Percentiles rank a stretch among this genome's conserved stretches.
These are phyloP conservation scores for Cladosporium velox DNA, from an alignment of 2,329 filamentous ascomycete species.

Conservation along the genomic window DNA sequence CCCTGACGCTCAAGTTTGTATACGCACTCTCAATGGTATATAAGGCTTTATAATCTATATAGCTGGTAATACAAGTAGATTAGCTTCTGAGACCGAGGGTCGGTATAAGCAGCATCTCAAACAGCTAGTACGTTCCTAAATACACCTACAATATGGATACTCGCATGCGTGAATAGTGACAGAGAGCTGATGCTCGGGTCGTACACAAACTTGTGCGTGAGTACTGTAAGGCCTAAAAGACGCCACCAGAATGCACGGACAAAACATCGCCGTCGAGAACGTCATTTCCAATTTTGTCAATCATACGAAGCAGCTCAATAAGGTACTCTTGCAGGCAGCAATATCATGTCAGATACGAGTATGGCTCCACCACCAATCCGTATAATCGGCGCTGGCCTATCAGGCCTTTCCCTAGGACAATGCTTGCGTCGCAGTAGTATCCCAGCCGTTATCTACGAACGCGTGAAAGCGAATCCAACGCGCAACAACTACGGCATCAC, in stretches of 20 bases:
- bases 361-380: conserved; percentile 40
- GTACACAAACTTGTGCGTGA: too few species aligned
- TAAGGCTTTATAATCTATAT: too few species aligned
- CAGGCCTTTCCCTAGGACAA: conserved; percentile 45
- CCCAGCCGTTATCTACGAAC: conserved; percentile 39
- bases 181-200: too few species aligned
- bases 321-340: neutral
- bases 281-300: neutral
- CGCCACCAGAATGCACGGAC: neutral
- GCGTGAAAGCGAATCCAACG: conserved; percentile 28
- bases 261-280: neutral
- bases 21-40: too few species aligned
- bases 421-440: conserved; percentile 40
- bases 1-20: too few species aligned
- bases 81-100: too few species aligned
- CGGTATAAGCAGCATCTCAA: too few species aligned
- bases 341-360: conserved; percentile 58
- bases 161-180: too few species aligned
- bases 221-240: neutral
- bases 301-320: neutral
- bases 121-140: too few species aligned
- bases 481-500: conserved; percentile 43
- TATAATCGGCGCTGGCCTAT: conserved; percentile 50
- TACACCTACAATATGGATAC: too few species aligned
- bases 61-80: too few species aligned